These are phyloP conservation scores for Boletus patriciae DNA, from an alignment of 768 basidiomycete genomes.

Conservation along the genomic window DNA sequence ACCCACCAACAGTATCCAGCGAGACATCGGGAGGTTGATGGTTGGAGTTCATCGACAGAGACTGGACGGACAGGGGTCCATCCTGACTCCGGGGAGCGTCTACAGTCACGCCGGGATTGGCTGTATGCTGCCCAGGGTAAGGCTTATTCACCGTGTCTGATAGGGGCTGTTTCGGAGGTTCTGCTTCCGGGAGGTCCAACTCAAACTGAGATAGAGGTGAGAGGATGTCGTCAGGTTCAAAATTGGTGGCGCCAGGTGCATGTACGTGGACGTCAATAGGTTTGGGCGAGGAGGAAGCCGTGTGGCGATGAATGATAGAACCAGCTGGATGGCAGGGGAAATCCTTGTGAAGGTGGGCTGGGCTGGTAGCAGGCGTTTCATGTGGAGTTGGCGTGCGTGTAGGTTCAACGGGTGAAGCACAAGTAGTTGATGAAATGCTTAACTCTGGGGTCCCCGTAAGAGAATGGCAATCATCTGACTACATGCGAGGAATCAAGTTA, in stretches of 20 bases:
- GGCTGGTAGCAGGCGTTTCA: background rate
- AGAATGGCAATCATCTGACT: slow-evolving; percentile 14
- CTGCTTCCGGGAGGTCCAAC: slow-evolving; percentile 21
- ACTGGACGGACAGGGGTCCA: background rate
- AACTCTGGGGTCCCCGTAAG: slow-evolving; percentile 8
- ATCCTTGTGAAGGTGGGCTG: background rate
- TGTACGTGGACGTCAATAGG: background rate
- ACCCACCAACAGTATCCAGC: background rate
- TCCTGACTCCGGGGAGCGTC: background rate
- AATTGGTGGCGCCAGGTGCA: background rate
- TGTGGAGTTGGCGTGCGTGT: background rate
- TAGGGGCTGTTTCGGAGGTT: slow-evolving; percentile 18
- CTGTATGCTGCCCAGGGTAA: slow-evolving; percentile 6
- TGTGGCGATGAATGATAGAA: background rate
- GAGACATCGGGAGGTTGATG: background rate
- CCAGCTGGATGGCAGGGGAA: background rate
- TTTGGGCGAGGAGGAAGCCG: background rate
- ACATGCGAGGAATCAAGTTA: slow-evolving; percentile 4
- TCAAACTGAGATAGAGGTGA: slow-evolving; percentile 29
- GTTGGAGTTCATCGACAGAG: slow-evolving; percentile 1
- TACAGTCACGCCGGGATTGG: background rate
- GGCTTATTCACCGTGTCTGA: slow-evolving; percentile 25
- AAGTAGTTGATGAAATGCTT: slow-evolving; percentile 13
- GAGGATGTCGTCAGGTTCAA: slow-evolving; percentile 6
- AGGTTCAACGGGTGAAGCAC: slow-evolving; percentile 13